Percentiles rank a stretch among this genome's conserved stretches.
Conservation (phyloP, 495 filamentous ascomycete species). For the Penicillium psychrofluorescens region DNA sequence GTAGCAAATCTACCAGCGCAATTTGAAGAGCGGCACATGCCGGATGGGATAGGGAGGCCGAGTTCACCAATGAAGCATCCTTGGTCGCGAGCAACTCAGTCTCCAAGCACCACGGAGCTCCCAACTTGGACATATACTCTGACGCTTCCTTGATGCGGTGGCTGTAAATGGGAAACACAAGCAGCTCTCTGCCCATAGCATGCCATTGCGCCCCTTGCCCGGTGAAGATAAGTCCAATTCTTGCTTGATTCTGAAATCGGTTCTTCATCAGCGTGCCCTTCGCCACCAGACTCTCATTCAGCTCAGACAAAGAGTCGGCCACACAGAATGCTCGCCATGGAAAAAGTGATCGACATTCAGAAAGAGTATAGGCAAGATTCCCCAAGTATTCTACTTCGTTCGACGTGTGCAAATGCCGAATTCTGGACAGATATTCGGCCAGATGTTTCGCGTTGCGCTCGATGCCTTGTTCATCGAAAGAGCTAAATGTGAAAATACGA, state of each 20-base stretch:
- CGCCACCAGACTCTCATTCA: too few species aligned
- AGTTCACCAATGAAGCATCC: slow-evolving; percentile 16
- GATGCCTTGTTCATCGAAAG: too few species aligned
- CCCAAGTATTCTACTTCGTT: too few species aligned
- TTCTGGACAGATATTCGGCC: too few species aligned
- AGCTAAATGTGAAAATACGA: too few species aligned
- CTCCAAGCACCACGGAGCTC: slow-evolving; percentile 21
- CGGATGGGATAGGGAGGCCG: slow-evolving; percentile 26
- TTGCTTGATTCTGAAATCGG: slow-evolving; percentile 2
- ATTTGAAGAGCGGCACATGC: slow-evolving; percentile 37
- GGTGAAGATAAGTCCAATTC: slow-evolving; percentile 21
- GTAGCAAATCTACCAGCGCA: slow-evolving; percentile 30
- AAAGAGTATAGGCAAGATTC: too few species aligned
- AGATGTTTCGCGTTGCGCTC: too few species aligned
- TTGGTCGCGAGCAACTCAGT: slow-evolving; percentile 20
- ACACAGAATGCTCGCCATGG: too few species aligned
- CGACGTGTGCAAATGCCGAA: too few species aligned
- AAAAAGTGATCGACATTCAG: too few species aligned
- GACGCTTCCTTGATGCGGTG: slow-evolving; percentile 15
- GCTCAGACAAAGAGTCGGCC: too few species aligned
- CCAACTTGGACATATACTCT: slow-evolving; percentile 15
- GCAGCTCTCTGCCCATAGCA: slow-evolving; percentile 24
- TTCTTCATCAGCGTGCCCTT: slow-evolving; percentile 14
- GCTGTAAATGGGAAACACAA: slow-evolving; percentile 19
- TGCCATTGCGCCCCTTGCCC: slow-evolving; percentile 30